Evolutionary conservation across 2,329 filamentous ascomycete genomes (phyloP).

Genomic region (Pseudogymnoascus sp.): DNA sequence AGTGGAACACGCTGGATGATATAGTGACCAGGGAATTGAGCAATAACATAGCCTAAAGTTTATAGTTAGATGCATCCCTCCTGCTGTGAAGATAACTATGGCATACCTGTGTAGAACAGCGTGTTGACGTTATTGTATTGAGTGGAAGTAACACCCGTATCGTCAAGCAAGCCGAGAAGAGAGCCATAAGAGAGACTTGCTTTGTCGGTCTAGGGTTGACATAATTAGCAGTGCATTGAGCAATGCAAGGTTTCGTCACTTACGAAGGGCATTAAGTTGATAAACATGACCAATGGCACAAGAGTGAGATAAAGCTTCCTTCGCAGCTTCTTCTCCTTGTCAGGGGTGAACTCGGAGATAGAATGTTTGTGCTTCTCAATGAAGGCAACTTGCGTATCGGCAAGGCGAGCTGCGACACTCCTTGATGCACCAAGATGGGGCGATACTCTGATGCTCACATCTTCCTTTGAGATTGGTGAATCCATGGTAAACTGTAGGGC

Average conservation of each 20-base stretch:
- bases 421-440: too few species aligned
- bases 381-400: too few species aligned
- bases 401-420: too few species aligned
- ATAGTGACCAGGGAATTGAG: slow-evolving; percentile 34
- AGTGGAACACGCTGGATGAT: slow-evolving; percentile 35
- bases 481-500: too few species aligned
- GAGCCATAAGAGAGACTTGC: slow-evolving; percentile 35
- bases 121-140: slow-evolving; percentile 37
- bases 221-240: too few species aligned
- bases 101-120: slow-evolving; percentile 36
- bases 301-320: slow-evolving; percentile 31
- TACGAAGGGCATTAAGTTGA: slow-evolving; percentile 34
- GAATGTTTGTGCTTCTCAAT: slow-evolving; percentile 30
- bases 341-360: slow-evolving; percentile 27
- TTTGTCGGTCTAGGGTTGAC: slow-evolving; percentile 31
- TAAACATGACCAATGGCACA: slow-evolving; percentile 28
- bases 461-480: too few species aligned
- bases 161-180: slow-evolving; percentile 36
- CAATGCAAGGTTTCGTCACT: slow-evolving; percentile 13
- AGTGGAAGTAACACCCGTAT: slow-evolving; percentile 31
- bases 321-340: slow-evolving; percentile 28
- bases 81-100: background rate
- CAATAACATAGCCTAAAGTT: slow-evolving; percentile 30
- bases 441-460: too few species aligned
- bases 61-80: background rate